Conservation (phyloP, 805 yeast species). For the Candida michaelii region DNA sequence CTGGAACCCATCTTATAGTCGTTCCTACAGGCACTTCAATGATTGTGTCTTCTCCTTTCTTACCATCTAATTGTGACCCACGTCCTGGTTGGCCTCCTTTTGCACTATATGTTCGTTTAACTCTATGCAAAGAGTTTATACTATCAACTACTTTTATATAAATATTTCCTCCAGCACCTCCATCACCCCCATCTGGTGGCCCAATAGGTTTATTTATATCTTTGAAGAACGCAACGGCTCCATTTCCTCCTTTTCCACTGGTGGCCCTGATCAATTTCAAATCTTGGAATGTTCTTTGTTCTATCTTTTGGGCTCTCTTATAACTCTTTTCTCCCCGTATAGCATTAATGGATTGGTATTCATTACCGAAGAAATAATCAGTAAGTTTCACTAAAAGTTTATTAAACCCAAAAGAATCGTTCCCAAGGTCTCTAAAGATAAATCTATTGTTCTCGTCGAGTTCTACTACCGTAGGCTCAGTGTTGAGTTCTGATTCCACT, state of each 20-base stretch:
- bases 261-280: conserved; percentile 61
- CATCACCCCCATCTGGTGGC: conserved; percentile 99
- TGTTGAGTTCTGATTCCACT: not conserved
- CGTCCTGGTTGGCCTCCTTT: conserved; percentile 71
- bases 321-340: conserved; percentile 31
- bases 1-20: conserved; percentile 78
- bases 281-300: conserved; percentile 51
- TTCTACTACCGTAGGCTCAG: not conserved
- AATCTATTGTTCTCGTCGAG: conserved; percentile 13
- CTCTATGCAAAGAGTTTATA: conserved; percentile 65
- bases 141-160: conserved; percentile 80
- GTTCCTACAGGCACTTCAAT: conserved; percentile 94
- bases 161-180: conserved; percentile 89
- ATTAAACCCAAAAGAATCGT: conserved; percentile 19
- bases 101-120: conserved; percentile 69
- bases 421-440: conserved; percentile 20
- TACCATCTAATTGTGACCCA: conserved; percentile 81
- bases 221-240: conserved; percentile 79
- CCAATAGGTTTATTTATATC: conserved; percentile 85
- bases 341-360: conserved; percentile 40
- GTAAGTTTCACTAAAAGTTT: conserved; percentile 23
- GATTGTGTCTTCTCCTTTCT: conserved; percentile 72
- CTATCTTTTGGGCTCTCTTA: conserved; percentile 32
- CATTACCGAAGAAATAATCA: conserved; percentile 42
- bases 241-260: conserved; percentile 90